phyloP scores from a whole-genome alignment of 768 basidiomycete genomes.

The Lactarius hengduanensis region DNA sequence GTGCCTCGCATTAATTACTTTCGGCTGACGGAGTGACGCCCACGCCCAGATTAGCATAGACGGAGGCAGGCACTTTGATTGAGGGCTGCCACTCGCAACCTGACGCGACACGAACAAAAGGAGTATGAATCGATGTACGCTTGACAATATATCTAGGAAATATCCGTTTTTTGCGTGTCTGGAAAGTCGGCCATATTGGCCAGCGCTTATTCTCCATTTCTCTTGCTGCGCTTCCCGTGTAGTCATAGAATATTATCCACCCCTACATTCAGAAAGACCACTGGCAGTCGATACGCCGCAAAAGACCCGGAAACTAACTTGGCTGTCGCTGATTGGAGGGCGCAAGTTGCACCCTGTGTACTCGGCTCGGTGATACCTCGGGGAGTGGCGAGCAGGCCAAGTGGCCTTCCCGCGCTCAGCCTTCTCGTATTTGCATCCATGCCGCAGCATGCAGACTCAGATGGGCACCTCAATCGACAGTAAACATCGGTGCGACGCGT shows the following conservation, averaged over 20 bases:
- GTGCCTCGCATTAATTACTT: background rate
- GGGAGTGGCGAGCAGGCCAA: background rate
- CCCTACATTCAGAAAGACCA: background rate
- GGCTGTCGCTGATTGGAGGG: background rate
- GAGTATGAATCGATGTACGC: background rate
- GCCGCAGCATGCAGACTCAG: background rate
- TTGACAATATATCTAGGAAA: background rate
- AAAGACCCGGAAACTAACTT: background rate
- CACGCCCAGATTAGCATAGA: slow-evolving; percentile 23
- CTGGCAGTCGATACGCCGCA: background rate
- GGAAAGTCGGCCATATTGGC: background rate
- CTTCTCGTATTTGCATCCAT: background rate
- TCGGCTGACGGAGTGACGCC: slow-evolving; percentile 7
- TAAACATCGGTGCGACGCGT: background rate
- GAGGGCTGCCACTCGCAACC: background rate
- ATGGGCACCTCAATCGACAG: background rate
- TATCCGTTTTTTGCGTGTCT: background rate
- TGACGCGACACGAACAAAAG: background rate
- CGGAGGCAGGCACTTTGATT: slow-evolving; percentile 25
- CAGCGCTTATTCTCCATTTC: background rate
- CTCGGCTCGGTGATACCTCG: background rate
- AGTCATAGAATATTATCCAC: too few relatives aligned
- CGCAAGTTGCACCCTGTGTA: background rate
- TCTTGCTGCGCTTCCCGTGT: too few relatives aligned
- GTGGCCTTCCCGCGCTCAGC: too few relatives aligned